Conservation (phyloP, 2,329 filamentous ascomycete species). For the Tolypocladium amazonense region DNA sequence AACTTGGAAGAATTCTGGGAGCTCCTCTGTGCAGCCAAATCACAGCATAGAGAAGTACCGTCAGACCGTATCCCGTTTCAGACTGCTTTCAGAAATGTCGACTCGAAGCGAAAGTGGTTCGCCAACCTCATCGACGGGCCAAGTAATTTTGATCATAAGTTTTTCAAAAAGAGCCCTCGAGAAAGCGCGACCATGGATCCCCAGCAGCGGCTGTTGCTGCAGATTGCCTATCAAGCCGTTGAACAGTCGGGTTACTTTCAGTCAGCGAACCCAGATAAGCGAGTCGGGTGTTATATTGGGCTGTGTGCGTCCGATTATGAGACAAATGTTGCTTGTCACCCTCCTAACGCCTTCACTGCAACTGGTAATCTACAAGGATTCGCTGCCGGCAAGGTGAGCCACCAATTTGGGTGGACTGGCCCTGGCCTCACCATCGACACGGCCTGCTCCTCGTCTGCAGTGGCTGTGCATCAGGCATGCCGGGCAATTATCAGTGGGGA, state of each 20-base stretch:
- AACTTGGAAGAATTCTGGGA: conserved; percentile 23
- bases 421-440: conserved; percentile 25
- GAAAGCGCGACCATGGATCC: conserved; percentile 28
- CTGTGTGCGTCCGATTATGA: conserved; percentile 26
- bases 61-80: neutral
- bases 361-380: conserved; percentile 24
- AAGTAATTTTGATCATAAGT: conserved; percentile 25
- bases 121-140: conserved; percentile 13
- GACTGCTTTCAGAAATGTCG: neutral
- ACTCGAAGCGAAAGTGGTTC: conserved; percentile 4
- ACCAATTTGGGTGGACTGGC: conserved; percentile 27
- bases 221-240: conserved; percentile 29
- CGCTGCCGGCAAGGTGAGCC: conserved; percentile 19
- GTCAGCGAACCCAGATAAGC: neutral
- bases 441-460: conserved; percentile 25
- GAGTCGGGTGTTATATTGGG: conserved; percentile 26
- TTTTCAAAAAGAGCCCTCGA: conserved; percentile 27
- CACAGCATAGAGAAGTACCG: conserved; percentile 2
- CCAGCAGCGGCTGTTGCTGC: conserved; percentile 25
- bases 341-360: conserved; percentile 23
- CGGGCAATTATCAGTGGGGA: conserved; percentile 18
- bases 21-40: conserved; percentile 7
- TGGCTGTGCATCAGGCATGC: conserved; percentile 24
- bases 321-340: conserved; percentile 24
- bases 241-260: conserved; percentile 15